These are phyloP conservation scores for Fragaria iinumae DNA, from an alignment of 306 rosid genomes.

Conservation along the genomic window DNA sequence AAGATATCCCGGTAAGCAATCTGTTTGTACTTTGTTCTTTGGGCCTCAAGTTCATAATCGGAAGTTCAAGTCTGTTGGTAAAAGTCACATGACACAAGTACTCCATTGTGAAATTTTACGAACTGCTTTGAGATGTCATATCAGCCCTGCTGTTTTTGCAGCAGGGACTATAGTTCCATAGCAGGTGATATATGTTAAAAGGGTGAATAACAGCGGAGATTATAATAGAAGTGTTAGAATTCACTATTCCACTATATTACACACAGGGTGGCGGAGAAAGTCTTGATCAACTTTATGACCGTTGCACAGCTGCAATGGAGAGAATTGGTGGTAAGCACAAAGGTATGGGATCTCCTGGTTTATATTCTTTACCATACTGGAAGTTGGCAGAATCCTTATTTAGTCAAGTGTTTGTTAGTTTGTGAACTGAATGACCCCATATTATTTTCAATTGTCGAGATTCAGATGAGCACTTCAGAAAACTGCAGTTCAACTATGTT, in stretches of 20 bases:
- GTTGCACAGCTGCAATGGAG: constrained; percentile 65
- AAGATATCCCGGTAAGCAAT: constrained; percentile 78
- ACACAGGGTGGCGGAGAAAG: constrained; percentile 96
- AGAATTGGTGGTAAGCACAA: constrained; percentile 65
- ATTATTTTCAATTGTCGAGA: neutral
- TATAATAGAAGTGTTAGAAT: constrained; percentile 6
- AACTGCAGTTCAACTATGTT: neutral
- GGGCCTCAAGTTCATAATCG: neutral
- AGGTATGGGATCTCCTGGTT: constrained; percentile 40
- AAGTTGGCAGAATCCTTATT: neutral
- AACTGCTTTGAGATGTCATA: neutral
- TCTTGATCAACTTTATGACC: constrained; percentile 65
- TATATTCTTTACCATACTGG: neutral
- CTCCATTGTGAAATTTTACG: neutral
- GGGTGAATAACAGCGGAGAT: neutral
- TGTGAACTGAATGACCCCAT: neutral
- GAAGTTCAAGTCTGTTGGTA: neutral
- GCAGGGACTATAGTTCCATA: neutral
- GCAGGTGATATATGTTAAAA: neutral
- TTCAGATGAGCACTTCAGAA: neutral
- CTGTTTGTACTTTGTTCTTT: constrained; percentile 1
- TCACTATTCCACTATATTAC: constrained; percentile 18
- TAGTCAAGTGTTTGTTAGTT: neutral
- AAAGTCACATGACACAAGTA: neutral
- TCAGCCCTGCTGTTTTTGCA: neutral